Percentiles rank a stretch among this genome's conserved stretches.
These are phyloP conservation scores for Claviceps sp. DNA, from an alignment of 2,329 filamentous ascomycete species.

Conservation along the genomic window DNA sequence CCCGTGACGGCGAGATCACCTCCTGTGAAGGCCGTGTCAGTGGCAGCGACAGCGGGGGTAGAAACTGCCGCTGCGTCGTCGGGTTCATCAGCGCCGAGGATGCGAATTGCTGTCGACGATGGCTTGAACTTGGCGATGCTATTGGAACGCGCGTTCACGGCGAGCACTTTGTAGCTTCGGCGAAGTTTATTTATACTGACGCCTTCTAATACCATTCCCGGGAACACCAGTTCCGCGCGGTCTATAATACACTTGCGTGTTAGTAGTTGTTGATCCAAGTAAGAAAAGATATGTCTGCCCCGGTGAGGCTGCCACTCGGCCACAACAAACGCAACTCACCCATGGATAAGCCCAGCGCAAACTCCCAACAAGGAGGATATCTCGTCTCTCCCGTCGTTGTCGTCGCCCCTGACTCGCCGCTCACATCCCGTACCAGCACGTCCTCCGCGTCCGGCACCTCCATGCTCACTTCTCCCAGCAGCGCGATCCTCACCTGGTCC, in stretches of 20 bases:
- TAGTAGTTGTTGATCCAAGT: not conserved
- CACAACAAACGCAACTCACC: conserved; percentile 12
- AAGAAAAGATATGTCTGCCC: not conserved
- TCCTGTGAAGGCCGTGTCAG: conserved; percentile 4
- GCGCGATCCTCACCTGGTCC: conserved; percentile 47
- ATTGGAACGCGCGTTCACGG: conserved; percentile 39
- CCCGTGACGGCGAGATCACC: conserved; percentile 33
- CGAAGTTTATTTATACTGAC: conserved; percentile 22
- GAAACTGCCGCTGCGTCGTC: conserved; percentile 7
- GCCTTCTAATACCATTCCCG: conserved; percentile 58
- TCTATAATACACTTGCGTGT: conserved; percentile 21
- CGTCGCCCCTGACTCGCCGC: conserved; percentile 21
- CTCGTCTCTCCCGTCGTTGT: conserved; percentile 16
- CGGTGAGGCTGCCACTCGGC: not conserved
- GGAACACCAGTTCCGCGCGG: conserved; percentile 53
- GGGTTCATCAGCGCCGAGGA: conserved; percentile 19
- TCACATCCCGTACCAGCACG: conserved; percentile 48
- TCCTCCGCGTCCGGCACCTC: conserved; percentile 39
- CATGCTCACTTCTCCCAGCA: conserved; percentile 27
- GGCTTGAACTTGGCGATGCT: conserved; percentile 30
- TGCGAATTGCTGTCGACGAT: conserved; percentile 23
- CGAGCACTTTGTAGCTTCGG: conserved; percentile 36
- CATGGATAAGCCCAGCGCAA: conserved; percentile 19
- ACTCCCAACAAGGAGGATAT: conserved; percentile 24
- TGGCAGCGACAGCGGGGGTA: not conserved